Evolutionary conservation across 352 stramenopile genomes (phyloP), one percentile per base, ranked within the genome.

Genomic region (Phytophthora kernoviae): DNA sequence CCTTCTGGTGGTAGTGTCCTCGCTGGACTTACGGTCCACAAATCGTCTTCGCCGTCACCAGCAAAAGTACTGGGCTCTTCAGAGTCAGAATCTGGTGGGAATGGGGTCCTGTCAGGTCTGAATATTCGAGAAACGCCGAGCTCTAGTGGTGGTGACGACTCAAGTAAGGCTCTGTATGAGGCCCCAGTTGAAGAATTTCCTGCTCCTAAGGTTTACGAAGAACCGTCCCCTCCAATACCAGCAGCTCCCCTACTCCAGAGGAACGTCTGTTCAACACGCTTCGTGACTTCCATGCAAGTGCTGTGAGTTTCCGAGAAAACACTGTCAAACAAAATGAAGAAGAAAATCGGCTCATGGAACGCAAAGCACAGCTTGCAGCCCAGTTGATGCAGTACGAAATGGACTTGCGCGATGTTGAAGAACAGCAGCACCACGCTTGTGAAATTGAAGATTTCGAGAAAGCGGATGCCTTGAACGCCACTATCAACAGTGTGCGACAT

Each of bases 381-480:
- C 86, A 91, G 53, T 48, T 95, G n/a, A 84, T 71, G 24, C 82
- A 92, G 62, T 91, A 89, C 49, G 81, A 91, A 56, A 75, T 92
- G 41, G 86, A 95, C 62, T 62, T 95, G 26, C 75, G 72, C 11
- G 77, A 87, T 8, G 75, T 95, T n/a, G 86, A 95, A 57, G 84
- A 77, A 10, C 81, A 92, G 62, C 86, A 95, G 46, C 77, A 93
- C 15, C 84, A 90, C 42, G 84, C 86, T 1, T 84, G 77, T 36
- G 82, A 92, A 54, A 73, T 91, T 26, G 86, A 95, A 46, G 86
- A 95, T 69, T 95, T 95, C 47, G 86, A 95, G 43, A 88, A 87
- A 32, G 86, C 86, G 0, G 86, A 95, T 44, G 79, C 86, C 5
- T 63, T 95, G 5, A 93, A 95, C 58, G 65, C 77, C 11, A 90